Evolutionary conservation across 73 alveolate genomes (phyloP), one percentile per base, ranked within the genome.

Genomic region (Paramecium tetraurelia): DNA sequence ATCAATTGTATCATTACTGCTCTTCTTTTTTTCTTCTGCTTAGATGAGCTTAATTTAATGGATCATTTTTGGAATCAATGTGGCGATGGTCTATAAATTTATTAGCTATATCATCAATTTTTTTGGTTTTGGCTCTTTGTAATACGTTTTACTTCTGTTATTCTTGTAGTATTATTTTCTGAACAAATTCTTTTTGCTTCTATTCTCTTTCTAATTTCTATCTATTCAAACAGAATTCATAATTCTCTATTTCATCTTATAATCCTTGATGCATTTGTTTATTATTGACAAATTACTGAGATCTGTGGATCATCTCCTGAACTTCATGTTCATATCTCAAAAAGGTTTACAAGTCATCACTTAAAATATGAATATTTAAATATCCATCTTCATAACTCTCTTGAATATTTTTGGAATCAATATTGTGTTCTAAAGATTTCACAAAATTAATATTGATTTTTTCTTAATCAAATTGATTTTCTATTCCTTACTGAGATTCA

Each of bases 371-470:
- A 0, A 63, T 63, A 27, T 63, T 27, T 33, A 63, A 27, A 21
- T 31, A 63, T 27, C 84, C 84, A 63, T 63, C 84, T 33, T 63
- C 84, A 7, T 63, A 63, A 33, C 29, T 22, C 4, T 63, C 84
- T 31, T 33, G 14, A 24, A 63, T 63, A 63, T 63, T 33, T 63
- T 63, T 63, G 48, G 31, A 31, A 31, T 63, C 84, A 0, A n/a
- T 33, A 63, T 63, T 63, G 14, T 63, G 84, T 63, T 63, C 84
- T 63, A 63, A 63, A 63, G 84, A 63, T 63, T 63, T 63, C 3
- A 63, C 84, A 63, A 63, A 63, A 63, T 63, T 63, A 63, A 63
- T 33, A 63, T 63, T 63, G 16, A 63, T 33, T 7, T 20, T 63
- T 33, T 63, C 84, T 7, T 33, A 12, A 27, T 63, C 84, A 11